Evolutionary conservation across 2,329 filamentous ascomycete species (phyloP).

Genomic region (Rutstroemia sydowiana): DNA sequence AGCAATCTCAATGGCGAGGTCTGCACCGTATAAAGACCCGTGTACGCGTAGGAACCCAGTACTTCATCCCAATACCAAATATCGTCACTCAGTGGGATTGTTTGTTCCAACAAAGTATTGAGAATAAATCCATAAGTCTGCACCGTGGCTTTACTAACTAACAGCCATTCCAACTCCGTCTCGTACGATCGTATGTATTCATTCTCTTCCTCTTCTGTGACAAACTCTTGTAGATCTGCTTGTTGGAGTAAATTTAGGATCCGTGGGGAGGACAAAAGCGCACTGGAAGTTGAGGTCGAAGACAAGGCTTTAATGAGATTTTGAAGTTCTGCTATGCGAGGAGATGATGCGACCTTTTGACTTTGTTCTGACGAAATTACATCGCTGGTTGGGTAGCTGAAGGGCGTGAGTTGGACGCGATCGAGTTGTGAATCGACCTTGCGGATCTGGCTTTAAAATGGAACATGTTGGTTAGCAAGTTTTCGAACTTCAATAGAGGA

Average conservation of each 20-base stretch:
- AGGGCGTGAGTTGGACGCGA: conserved; percentile 46
- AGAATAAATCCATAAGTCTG: conserved; percentile 81
- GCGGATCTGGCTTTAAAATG: conserved; percentile 43
- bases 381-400: conserved; percentile 34
- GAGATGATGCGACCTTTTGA: conserved; percentile 34
- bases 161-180: conserved; percentile 79
- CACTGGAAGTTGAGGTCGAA: conserved; percentile 55
- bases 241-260: conserved; percentile 57
- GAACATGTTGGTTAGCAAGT: neutral
- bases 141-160: conserved; percentile 85
- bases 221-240: conserved; percentile 46
- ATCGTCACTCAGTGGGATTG: conserved; percentile 75
- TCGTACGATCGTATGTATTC: conserved; percentile 48
- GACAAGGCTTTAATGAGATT: conserved; percentile 64
- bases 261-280: conserved; percentile 51
- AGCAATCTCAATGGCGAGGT: conserved; percentile 72
- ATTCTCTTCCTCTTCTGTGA: conserved; percentile 28
- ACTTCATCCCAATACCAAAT: conserved; percentile 96
- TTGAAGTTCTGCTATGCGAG: conserved; percentile 55
- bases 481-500: no score
- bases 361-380: conserved; percentile 24
- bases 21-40: conserved; percentile 77
- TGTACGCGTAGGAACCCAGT: conserved; percentile 68
- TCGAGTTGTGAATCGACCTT: conserved; percentile 59
- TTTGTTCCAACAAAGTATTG: conserved; percentile 71